A percentile compares a stretch with the other conserved stretches of the same genome.
phyloP scores from a whole-genome alignment of 2,329 filamentous ascomycete genomes.

The Hymenoscyphus repandus region DNA sequence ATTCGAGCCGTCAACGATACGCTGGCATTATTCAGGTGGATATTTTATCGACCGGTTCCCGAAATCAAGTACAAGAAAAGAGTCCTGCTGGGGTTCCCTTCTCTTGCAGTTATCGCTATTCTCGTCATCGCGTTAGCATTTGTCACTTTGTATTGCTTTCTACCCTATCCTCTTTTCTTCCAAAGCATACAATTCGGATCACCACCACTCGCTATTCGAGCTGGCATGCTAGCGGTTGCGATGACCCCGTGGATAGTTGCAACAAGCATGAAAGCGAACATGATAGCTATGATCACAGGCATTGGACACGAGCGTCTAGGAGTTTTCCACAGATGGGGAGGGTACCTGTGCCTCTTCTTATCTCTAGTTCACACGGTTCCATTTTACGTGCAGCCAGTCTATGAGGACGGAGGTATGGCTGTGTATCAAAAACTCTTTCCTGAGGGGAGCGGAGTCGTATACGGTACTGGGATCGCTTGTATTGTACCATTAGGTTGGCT shows the following conservation, averaged over 20 bases:
- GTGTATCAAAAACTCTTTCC: conserved; percentile 69
- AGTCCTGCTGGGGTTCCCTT: conserved; percentile 70
- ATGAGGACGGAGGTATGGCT: conserved; percentile 68
- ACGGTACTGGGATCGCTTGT: conserved; percentile 80
- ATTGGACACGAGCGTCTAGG: conserved; percentile 90
- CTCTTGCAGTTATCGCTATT: conserved; percentile 65
- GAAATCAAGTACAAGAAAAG: conserved; percentile 63
- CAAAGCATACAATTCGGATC: conserved; percentile 81
- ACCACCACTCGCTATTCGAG: conserved; percentile 77
- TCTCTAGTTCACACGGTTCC: conserved; percentile 81
- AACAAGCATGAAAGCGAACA: conserved; percentile 84
- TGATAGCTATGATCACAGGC: conserved; percentile 78
- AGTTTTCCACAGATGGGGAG: conserved; percentile 87
- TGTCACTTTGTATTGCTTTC: conserved; percentile 74
- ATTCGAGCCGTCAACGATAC: conserved; percentile 70
- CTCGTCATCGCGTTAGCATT: conserved; percentile 65
- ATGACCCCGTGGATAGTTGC: conserved; percentile 91
- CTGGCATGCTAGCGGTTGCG: conserved; percentile 88
- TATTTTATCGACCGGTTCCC: conserved; percentile 84
- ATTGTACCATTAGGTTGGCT: conserved; percentile 78
- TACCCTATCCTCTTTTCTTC: conserved; percentile 87
- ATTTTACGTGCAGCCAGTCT: conserved; percentile 84
- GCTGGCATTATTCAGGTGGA: conserved; percentile 77
- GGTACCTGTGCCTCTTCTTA: conserved; percentile 78
- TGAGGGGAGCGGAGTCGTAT: conserved; percentile 61